Conservation (phyloP, 2,329 filamentous ascomycete species). For the Rachicladosporium sp. region DNA sequence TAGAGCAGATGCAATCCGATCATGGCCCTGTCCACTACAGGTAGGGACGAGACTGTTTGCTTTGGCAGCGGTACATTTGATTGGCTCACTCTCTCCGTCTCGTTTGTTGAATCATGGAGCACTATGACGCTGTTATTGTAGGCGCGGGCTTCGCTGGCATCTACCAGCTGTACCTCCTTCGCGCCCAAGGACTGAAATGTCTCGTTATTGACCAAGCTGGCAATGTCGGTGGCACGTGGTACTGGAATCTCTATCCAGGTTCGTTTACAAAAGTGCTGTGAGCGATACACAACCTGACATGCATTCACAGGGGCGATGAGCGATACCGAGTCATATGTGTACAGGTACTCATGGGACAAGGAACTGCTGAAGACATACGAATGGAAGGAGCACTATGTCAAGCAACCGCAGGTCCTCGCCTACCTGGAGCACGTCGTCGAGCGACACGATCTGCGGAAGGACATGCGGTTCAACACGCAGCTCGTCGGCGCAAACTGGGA, state of each 20-base stretch:
- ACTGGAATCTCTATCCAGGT: slow-evolving; percentile 12
- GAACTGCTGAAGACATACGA: slow-evolving; percentile 19
- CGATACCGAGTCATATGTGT: slow-evolving; percentile 11
- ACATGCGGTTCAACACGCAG: slow-evolving; percentile 31
- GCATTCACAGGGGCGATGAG: slow-evolving; percentile 12
- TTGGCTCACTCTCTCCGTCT: no score
- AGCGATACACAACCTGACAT: no score
- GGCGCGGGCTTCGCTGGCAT: slow-evolving; percentile 31
- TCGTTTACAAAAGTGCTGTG: no score
- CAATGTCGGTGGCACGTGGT: slow-evolving; percentile 23
- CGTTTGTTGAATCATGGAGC: neutral
- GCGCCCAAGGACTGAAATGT: slow-evolving; percentile 18
- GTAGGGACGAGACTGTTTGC: no score
- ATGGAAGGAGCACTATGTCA: slow-evolving; percentile 25
- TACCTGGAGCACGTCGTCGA: slow-evolving; percentile 25
- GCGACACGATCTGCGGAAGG: slow-evolving; percentile 22
- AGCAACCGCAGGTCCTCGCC: slow-evolving; percentile 22
- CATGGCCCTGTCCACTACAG: no score
- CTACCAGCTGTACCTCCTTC: slow-evolving; percentile 28
- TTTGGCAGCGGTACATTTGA: no score
- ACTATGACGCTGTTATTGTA: slow-evolving; percentile 17
- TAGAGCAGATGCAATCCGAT: no score
- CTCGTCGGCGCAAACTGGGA: slow-evolving; percentile 25
- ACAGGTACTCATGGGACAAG: slow-evolving; percentile 19
- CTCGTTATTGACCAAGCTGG: slow-evolving; percentile 18